Evolutionary conservation across 495 filamentous ascomycete species (phyloP).

Genomic region (Trypethelium eluteriae): DNA sequence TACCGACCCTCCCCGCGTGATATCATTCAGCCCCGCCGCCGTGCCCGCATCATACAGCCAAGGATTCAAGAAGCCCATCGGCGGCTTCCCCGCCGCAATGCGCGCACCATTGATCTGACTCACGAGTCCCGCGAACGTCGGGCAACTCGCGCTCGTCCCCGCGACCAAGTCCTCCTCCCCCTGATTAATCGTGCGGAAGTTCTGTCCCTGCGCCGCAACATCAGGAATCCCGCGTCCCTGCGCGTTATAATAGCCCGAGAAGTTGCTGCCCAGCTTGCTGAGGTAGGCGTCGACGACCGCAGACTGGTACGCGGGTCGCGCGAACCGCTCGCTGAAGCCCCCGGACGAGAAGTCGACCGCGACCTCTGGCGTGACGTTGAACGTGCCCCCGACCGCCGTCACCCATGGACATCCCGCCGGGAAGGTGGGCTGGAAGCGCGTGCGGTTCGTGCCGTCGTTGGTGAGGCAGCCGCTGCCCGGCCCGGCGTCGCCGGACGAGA

Average conservation of each 20-base stretch:
- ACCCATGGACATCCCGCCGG: slow-evolving; percentile 67
- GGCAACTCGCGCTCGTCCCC: slow-evolving; percentile 61
- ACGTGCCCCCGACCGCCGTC: slow-evolving; percentile 64
- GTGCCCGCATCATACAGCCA: slow-evolving; percentile 56
- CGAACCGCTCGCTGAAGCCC: slow-evolving; percentile 63
- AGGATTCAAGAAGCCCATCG: slow-evolving; percentile 68
- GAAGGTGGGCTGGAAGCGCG: slow-evolving; percentile 61
- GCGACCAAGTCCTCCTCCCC: slow-evolving; percentile 45
- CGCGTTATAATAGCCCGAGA: slow-evolving; percentile 48
- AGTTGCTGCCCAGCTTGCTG: slow-evolving; percentile 39
- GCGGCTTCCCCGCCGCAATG: slow-evolving; percentile 44
- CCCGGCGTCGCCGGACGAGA: slow-evolving; percentile 65
- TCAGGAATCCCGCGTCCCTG: slow-evolving; percentile 66
- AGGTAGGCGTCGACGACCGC: slow-evolving; percentile 53
- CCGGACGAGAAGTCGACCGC: slow-evolving; percentile 51
- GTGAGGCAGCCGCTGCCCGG: slow-evolving; percentile 58
- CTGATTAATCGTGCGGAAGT: slow-evolving; percentile 49
- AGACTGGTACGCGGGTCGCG: slow-evolving; percentile 55
- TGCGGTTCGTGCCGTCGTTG: slow-evolving; percentile 59
- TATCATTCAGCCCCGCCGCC: slow-evolving; percentile 52
- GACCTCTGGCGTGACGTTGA: slow-evolving; percentile 50
- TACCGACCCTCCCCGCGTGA: slow-evolving; percentile 49
- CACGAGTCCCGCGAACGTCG: slow-evolving; percentile 56
- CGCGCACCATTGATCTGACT: slow-evolving; percentile 62
- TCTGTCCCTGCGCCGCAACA: slow-evolving; percentile 54